Evolutionary conservation across 2,329 filamentous ascomycete genomes (phyloP).

Genomic region (Claviceps spartinae): DNA sequence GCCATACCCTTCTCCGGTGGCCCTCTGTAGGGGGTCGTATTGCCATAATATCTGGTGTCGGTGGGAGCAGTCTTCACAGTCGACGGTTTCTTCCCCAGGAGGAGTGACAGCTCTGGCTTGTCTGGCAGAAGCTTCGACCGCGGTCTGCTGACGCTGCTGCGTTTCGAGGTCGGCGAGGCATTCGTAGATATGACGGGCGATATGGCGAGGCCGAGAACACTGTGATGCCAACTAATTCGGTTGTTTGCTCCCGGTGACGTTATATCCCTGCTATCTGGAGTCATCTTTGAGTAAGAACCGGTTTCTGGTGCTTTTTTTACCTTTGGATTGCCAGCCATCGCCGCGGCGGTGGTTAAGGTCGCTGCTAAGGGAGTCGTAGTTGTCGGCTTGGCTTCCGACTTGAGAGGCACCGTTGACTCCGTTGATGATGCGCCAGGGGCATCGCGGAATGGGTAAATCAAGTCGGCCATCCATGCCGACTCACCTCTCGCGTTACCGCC

Average conservation of each 20-base stretch:
- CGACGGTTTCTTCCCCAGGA: background rate
- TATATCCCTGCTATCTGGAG: background rate
- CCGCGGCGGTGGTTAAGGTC: background rate
- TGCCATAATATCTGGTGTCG: background rate
- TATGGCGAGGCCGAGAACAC: constrained; percentile 32
- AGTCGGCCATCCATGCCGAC: constrained; percentile 15
- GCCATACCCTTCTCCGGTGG: background rate
- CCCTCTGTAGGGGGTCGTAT: background rate
- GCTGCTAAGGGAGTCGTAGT: background rate
- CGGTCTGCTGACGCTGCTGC: constrained; percentile 14
- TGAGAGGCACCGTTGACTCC: background rate
- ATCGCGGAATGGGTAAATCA: constrained; percentile 11
- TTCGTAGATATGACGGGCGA: constrained; percentile 17
- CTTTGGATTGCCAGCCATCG: background rate
- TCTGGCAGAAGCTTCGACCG: constrained; percentile 32
- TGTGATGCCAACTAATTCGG: constrained; percentile 19
- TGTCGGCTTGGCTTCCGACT: background rate
- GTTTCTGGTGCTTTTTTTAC: background rate
- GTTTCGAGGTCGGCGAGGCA: constrained; percentile 10
- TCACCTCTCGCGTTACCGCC: constrained; percentile 1
- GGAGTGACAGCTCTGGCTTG: constrained; percentile 27
- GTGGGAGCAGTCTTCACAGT: background rate
- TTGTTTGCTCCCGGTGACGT: constrained; percentile 12
- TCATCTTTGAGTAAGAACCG: constrained; percentile 2
- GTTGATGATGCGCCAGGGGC: constrained; percentile 5